Evolutionary conservation across 169 alveolate species (phyloP), one percentile per base, ranked within the genome.

Genomic region (Plasmodium berghei): DNA sequence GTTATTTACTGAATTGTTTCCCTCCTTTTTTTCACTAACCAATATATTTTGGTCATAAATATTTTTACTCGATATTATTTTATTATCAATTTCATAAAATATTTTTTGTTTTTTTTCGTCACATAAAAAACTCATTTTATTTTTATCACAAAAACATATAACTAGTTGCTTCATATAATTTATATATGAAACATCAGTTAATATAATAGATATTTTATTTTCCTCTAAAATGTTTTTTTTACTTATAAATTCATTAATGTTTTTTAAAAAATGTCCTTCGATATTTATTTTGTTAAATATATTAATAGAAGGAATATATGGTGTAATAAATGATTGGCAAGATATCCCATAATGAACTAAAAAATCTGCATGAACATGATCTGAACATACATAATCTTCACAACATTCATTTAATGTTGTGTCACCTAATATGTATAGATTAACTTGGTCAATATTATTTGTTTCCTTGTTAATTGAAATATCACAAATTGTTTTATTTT

Each of bases 351-450:
- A 83, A n/a, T 83, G 90, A 46, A 83, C 42, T 22, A 83, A 61
- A 54, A 83, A 48, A 67, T 83, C 90, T 55, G 90, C 74, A 18
- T 83, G 64, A 69, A 83, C 90, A 67, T 83, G 90, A 14, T 66
- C 90, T 22, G 90, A 72, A 28, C 75, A 67, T 55, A 83, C 90
- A 61, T 83, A 83, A 24, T 83, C 90, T 28, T 83, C 90, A 34
- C 90, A 83, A 24, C 90, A 83, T 42, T 83, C 90, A 45, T 67
- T 83, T 49, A 66, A 18, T 10, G 90, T 66, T 8, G 90, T 83
- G 18, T 83, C 90, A 4, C 90, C 90, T 49, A 83, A 55, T 46
- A 83, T 40, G 74, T 83, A 83, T 8, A 83, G 45, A 42, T 83
- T 56, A 0, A 83, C 42, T 20, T 22, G 9, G 12, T 40, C 42